Base-by-base conservation (phyloP, 2,329 filamentous ascomycete genomes). In the Ophiostoma piceae region DNA sequence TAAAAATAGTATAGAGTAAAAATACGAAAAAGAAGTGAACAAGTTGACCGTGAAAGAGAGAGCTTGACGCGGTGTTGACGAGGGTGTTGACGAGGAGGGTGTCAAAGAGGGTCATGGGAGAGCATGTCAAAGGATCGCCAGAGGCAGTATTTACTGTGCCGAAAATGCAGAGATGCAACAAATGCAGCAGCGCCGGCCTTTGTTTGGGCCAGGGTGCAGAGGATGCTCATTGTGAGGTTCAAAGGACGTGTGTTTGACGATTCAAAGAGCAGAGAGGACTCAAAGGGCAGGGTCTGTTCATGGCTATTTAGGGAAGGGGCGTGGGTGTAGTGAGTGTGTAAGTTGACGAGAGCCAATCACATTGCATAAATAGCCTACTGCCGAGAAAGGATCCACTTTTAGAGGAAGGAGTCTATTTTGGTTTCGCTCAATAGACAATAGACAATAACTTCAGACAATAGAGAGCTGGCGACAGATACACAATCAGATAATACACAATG, bases 381-480 rank as follows among this genome's bases (percentile, higher is more conserved):
- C 22, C n/a, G 22, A 14, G 8, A 57, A 12, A 16, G 12, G 26
- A 12, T 57, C 57, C 57, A 62, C 57, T 62, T 62, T 62, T 8
- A 32, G 57, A 62, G 26, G 57, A 62, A 62, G 57, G 57, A 47
- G 26, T 62, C 57, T 62, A 62, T 62, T 62, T 62, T 62, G 57
- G 57, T 57, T 8, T 47, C n/a, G 12, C 16, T 32, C 57, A 62
- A 62, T 62, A 32, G 57, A 35, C 54, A 60, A 62, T 62, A 57
- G 26, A 29, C 57, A 62, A 26, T 22, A n/a, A 19, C 22, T 26
- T 29, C 32, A 32, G 57, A 35, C 57, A 35, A 19, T 29, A 29
- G 26, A 29, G 26, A 29, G 26, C 26, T 29, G 26, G 26, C 26
- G 26, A 29, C 26, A 29, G 26, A 29, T 29, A 29, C 26, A 29